Percentiles rank a stretch among this genome's conserved stretches.
phyloP scores from a whole-genome alignment of 75 land plant genomes.

The Cryptomeria japonica region DNA sequence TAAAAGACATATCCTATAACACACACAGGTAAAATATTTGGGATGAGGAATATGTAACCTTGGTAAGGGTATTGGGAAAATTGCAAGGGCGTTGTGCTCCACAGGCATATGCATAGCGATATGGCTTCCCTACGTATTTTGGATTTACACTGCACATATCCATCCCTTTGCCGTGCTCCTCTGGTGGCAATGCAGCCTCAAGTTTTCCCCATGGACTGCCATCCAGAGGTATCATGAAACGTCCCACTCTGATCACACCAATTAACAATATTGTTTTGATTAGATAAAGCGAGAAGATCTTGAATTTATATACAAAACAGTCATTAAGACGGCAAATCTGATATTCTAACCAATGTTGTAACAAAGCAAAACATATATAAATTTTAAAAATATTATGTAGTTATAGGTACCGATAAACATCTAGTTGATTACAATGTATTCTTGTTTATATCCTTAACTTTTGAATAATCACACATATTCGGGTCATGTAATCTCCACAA shows the following conservation, averaged over 20 bases:
- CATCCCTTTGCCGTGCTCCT: conserved; percentile 71
- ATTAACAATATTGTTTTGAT: not conserved
- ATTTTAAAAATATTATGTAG: too few relatives aligned
- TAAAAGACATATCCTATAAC: too few relatives aligned
- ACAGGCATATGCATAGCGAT: conserved; percentile 83
- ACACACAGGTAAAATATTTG: too few relatives aligned
- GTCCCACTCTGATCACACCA: conserved; percentile 51
- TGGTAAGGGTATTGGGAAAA: conserved; percentile 80
- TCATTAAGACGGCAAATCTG: too few relatives aligned
- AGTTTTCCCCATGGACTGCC: conserved; percentile 64
- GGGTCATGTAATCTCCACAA: too few relatives aligned
- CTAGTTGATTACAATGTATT: too few relatives aligned
- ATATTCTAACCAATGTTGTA: not conserved
- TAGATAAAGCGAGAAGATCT: too few relatives aligned
- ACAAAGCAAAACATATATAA: not conserved
- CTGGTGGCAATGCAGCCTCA: conserved; percentile 62
- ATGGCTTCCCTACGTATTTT: conserved; percentile 46
- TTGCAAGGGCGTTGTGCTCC: conserved; percentile 82
- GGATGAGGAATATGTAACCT: conserved; percentile 33
- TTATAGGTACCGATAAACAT: too few relatives aligned
- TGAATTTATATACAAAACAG: too few relatives aligned
- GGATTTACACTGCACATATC: conserved; percentile 89
- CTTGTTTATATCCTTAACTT: too few relatives aligned
- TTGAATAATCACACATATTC: too few relatives aligned
- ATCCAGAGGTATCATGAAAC: conserved; percentile 74